These are phyloP conservation scores for Buxus sempervirens DNA, from an alignment of 164 flowering plant genomes.

Conservation along the genomic window DNA sequence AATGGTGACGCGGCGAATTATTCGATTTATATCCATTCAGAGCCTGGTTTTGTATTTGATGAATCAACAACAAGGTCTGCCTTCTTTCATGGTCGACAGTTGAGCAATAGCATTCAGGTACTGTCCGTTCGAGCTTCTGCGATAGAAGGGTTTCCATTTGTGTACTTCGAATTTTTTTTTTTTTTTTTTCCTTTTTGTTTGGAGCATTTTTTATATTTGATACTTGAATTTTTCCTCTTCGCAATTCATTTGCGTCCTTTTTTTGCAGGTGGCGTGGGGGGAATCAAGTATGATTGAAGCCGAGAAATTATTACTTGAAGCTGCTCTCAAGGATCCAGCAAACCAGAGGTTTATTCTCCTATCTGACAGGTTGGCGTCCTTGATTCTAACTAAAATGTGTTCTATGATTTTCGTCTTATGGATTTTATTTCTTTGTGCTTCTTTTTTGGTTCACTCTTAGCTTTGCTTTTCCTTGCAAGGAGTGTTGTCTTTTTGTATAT, in stretches of 20 bases:
- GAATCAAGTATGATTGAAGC: conserved; percentile 90
- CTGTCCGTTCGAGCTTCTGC: neutral
- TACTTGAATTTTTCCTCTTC: neutral
- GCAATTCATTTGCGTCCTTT: conserved; percentile 10
- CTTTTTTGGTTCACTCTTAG: neutral
- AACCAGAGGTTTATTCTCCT: conserved; percentile 91
- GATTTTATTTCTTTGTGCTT: neutral
- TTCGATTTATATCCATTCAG: conserved; percentile 77
- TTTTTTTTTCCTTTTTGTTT: neutral
- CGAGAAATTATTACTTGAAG: conserved; percentile 66
- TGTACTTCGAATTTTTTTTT: neutral
- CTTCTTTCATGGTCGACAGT: conserved; percentile 63
- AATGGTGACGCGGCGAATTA: conserved; percentile 46
- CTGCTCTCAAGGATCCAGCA: conserved; percentile 80
- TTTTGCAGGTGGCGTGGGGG: conserved; percentile 85
- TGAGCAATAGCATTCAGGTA: conserved; percentile 71
- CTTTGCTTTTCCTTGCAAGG: too few relatives aligned
- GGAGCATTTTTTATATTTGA: neutral
- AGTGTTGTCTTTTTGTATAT: too few relatives aligned
- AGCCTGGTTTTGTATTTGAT: conserved; percentile 83
- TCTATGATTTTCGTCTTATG: neutral
- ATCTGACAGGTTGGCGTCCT: conserved; percentile 70
- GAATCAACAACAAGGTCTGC: conserved; percentile 62
- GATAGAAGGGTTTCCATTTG: neutral
- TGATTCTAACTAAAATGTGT: neutral